Percentiles rank a stretch among this genome's conserved stretches.
phyloP scores from a whole-genome alignment of 2,329 filamentous ascomycete species.

The Bertia moriformis region DNA sequence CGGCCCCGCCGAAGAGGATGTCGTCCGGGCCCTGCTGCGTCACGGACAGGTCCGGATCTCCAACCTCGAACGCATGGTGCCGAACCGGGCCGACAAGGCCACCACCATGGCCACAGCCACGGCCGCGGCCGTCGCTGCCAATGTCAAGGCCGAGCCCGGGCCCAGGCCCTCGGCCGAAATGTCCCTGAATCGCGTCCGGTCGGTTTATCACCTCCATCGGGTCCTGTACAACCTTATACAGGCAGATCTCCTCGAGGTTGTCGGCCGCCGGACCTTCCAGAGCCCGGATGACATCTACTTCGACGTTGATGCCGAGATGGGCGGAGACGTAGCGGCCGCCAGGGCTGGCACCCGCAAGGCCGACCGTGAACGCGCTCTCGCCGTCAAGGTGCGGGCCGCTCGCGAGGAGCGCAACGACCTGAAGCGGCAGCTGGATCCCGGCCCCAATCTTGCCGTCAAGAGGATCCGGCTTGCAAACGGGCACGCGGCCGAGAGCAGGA shows the following conservation, averaged over 20 bases:
- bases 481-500: constrained; percentile 17
- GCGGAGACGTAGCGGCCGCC: constrained; percentile 32
- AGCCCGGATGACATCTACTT: constrained; percentile 44
- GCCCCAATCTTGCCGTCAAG: constrained; percentile 26
- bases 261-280: constrained; percentile 38
- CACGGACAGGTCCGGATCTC: constrained; percentile 64
- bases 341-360: constrained; percentile 53
- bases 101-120: no score
- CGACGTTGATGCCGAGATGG: constrained; percentile 49
- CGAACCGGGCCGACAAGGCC: constrained; percentile 2
- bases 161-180: constrained; percentile 15
- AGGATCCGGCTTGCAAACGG: constrained; percentile 39
- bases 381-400: constrained; percentile 34
- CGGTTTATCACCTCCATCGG: constrained; percentile 26
- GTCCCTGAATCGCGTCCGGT: constrained; percentile 4
- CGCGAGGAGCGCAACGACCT: constrained; percentile 33
- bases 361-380: constrained; percentile 42
- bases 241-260: constrained; percentile 53
- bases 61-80: constrained; percentile 40
- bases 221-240: constrained; percentile 29
- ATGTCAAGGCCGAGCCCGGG: constrained; percentile 12
- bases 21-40: constrained; percentile 62
- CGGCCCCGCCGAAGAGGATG: constrained; percentile 57
- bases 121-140: no score
- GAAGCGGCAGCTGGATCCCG: constrained; percentile 33